Evolutionary conservation across 2,329 filamentous ascomycete species (phyloP).

Genomic region (Cercospora canescens): DNA sequence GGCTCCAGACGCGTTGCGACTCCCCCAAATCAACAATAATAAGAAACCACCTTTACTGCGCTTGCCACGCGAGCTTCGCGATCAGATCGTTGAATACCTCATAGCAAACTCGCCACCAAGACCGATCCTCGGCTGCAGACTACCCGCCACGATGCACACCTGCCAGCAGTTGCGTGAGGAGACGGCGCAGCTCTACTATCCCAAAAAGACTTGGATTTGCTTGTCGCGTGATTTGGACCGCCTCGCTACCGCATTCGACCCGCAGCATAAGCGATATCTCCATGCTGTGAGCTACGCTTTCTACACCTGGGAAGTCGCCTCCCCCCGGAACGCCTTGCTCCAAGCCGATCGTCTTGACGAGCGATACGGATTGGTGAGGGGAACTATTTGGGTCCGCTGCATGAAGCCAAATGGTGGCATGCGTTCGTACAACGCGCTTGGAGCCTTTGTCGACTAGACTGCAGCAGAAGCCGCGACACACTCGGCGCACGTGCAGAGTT

Average conservation of each 20-base stretch:
- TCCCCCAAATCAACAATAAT: neutral
- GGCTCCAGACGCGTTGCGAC: neutral
- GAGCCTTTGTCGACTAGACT: neutral
- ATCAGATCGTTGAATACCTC: neutral
- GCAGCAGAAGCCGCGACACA: neutral
- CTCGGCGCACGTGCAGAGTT: neutral
- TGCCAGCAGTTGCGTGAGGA: constrained; percentile 6
- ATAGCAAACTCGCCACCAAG: neutral
- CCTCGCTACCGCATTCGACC: neutral
- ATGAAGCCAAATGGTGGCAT: neutral
- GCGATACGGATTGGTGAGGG: neutral
- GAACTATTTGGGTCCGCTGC: neutral
- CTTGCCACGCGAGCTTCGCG: constrained; percentile 13
- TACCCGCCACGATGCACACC: neutral
- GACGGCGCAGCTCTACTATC: constrained; percentile 11
- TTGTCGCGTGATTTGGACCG: neutral
- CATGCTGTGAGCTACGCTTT: constrained; percentile 1
- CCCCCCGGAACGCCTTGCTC: neutral
- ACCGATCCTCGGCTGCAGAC: neutral
- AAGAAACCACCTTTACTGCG: constrained; percentile 3
- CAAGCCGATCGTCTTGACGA: neutral
- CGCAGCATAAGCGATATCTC: constrained; percentile 7
- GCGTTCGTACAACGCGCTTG: neutral
- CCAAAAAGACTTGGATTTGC: constrained; percentile 5
- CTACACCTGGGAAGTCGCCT: neutral